Evolutionary conservation across 768 basidiomycete genomes (phyloP).

Genomic region (Hebeloma cylindrosporum): DNA sequence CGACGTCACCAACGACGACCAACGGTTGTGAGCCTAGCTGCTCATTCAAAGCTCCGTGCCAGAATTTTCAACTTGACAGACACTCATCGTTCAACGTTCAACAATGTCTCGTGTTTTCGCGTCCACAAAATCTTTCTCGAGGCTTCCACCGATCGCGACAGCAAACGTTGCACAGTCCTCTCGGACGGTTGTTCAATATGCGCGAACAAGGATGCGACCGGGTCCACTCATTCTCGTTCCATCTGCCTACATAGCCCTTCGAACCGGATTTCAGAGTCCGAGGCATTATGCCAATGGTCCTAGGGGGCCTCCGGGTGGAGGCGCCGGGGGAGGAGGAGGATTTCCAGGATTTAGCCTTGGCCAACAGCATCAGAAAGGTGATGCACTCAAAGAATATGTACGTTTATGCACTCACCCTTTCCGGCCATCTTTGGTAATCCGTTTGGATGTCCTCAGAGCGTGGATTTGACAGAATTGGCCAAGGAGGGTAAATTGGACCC

Average conservation of each 20-base stretch:
- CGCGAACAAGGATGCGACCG: slow-evolving; percentile 21
- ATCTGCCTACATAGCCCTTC: slow-evolving; percentile 20
- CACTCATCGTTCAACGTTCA: not conserved
- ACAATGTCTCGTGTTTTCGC: slow-evolving; percentile 12
- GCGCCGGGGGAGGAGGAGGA: slow-evolving; percentile 50
- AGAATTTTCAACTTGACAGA: too few species aligned
- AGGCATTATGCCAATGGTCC: slow-evolving; percentile 31
- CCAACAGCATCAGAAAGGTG: slow-evolving; percentile 73
- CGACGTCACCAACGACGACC: too few species aligned
- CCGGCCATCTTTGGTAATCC: not conserved
- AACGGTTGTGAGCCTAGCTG: too few species aligned
- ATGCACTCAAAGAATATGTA: slow-evolving; percentile 79
- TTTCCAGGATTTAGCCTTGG: slow-evolving; percentile 62
- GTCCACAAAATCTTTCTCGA: slow-evolving; percentile 3
- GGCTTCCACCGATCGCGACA: not conserved
- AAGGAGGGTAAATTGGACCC: slow-evolving; percentile 86
- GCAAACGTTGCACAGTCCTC: not conserved
- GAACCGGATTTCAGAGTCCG: slow-evolving; percentile 13
- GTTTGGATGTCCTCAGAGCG: slow-evolving; percentile 46
- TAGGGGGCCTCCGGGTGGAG: slow-evolving; percentile 39
- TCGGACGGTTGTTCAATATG: slow-evolving; percentile 13
- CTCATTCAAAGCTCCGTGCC: too few species aligned
- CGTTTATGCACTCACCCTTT: slow-evolving; percentile 15
- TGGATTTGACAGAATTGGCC: slow-evolving; percentile 84
- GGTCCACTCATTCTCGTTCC: slow-evolving; percentile 29